Percentiles rank a stretch among this genome's conserved stretches.
Evolutionary conservation across 1,284 basidiomycete genomes (phyloP).

Genomic region (Lentinula novae-zelandiae): DNA sequence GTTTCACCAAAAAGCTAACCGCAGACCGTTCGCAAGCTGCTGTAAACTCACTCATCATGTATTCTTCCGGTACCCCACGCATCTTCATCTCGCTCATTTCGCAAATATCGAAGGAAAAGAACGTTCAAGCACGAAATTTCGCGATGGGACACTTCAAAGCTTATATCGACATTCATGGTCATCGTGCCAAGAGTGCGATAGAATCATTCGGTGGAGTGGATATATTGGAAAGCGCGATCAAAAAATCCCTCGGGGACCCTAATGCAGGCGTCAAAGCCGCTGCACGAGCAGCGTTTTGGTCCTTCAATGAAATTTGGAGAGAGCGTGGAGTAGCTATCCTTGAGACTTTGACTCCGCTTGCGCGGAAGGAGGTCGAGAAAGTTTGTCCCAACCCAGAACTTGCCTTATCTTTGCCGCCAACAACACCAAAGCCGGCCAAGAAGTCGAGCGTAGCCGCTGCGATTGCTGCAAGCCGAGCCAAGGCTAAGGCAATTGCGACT

Average conservation of each 20-base stretch:
- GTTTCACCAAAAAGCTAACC: conserved; percentile 93
- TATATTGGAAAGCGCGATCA: conserved; percentile 67
- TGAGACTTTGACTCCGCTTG: conserved; percentile 64
- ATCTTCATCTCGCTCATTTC: conserved; percentile 71
- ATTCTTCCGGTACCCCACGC: conserved; percentile 74
- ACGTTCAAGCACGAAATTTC: conserved; percentile 72
- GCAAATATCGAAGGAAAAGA: conserved; percentile 81
- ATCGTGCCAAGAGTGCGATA: conserved; percentile 58
- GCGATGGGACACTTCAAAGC: conserved; percentile 65
- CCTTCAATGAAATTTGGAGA: conserved; percentile 75
- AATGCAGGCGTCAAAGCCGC: conserved; percentile 80
- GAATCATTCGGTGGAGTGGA: conserved; percentile 68
- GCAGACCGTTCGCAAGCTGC: conserved; percentile 83
- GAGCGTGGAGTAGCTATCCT: conserved; percentile 64
- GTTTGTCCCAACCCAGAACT: conserved; percentile 60
- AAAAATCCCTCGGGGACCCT: conserved; percentile 72
- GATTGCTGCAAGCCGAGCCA: conserved; percentile 79
- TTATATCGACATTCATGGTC: conserved; percentile 70
- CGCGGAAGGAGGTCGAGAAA: conserved; percentile 85
- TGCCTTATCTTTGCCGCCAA: conserved; percentile 34
- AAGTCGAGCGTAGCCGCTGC: conserved; percentile 78
- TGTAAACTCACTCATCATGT: conserved; percentile 64
- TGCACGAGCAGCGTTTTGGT: conserved; percentile 79
- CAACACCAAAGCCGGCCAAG: conserved; percentile 54
- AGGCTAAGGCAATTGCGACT: conserved; percentile 77